Conservation (phyloP, 2,329 filamentous ascomycete genomes). For the Ceratocystis lukuohia region DNA sequence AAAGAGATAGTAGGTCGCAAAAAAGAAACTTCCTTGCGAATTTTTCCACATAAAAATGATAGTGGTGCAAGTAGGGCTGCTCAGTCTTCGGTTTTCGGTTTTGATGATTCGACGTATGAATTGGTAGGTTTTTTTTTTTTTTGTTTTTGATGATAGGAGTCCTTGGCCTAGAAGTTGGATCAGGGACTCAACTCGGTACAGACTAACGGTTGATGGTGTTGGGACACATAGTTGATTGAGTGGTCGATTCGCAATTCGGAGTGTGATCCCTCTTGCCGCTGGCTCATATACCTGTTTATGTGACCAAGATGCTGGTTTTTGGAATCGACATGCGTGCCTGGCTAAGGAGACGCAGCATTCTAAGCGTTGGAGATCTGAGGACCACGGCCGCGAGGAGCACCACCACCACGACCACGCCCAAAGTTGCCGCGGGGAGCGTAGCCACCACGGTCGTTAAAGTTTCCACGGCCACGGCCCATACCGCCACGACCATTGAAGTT, state of each 20-base stretch:
- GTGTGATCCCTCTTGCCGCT: not conserved
- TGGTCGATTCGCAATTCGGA: not conserved
- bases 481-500: constrained; percentile 46
- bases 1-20: not conserved
- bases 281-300: not conserved
- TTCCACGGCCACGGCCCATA: constrained; percentile 50
- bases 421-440: constrained; percentile 49
- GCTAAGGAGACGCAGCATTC: constrained; percentile 6
- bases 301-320: not conserved
- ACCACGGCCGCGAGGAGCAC: constrained; percentile 51
- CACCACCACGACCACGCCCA: constrained; percentile 52
- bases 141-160: not conserved
- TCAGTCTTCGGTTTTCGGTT: not conserved
- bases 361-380: constrained; percentile 42
- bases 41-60: not conserved
- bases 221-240: not conserved
- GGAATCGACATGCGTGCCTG: constrained; percentile 6
- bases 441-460: constrained; percentile 45
- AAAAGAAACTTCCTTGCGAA: not conserved
- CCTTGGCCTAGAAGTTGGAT: constrained; percentile 3
- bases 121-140: not conserved
- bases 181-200: not conserved
- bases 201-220: not conserved
- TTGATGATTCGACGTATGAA: constrained; percentile 2
- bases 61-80: not conserved